Base-by-base conservation (phyloP, 139 green algal genomes). In the Nannochloris sp. region DNA sequence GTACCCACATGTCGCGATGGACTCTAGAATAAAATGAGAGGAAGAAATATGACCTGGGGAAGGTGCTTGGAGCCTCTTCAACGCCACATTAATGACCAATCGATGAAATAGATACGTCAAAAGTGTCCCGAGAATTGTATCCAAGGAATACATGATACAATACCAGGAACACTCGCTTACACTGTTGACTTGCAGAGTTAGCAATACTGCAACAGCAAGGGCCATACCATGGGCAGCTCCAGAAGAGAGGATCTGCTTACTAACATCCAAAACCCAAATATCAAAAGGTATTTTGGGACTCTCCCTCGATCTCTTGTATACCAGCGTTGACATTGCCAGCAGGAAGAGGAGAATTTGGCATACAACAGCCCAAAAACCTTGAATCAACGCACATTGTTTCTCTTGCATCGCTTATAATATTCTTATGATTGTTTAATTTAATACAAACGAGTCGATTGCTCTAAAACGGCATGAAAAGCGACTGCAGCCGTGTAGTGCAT, bases 261-360 rank as follows among this genome's bases (percentile, higher is more conserved):
- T 78, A 23, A 87, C 65, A 50, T 87, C 79, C 33, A 85, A 46
- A 16, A 46, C 36, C 79, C 79, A 87, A 16, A 85, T 69, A 16
- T 72, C 65, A 26, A 78, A 12, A 1, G 76, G 68, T 14, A 80
- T 61, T 55, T 80, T 67, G 6, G 78, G 78, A 0, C 56, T 33
- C 60, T 84, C 78, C 40, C 60, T 44, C 9, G 30, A 44, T 23
- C 56, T 61, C 13, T 61, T 61, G 11, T 20, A 44, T 2, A 59
- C 12, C 5, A 59, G 23, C 12, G n/a, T 59, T 0, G 50, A 59
- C 1, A 59, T 33, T 13, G 50, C 50, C 16, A 59, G n/a, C 25
- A 59, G 9, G 25, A 30, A 20, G 20, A 59, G 23, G 5, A 59
- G 28, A 30, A 59, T 30, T 33, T 59, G 50, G 25, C n/a, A 20